Evolutionary conservation across 305 asterid genomes (phyloP).

Genomic region (Fraxinus dipetala): DNA sequence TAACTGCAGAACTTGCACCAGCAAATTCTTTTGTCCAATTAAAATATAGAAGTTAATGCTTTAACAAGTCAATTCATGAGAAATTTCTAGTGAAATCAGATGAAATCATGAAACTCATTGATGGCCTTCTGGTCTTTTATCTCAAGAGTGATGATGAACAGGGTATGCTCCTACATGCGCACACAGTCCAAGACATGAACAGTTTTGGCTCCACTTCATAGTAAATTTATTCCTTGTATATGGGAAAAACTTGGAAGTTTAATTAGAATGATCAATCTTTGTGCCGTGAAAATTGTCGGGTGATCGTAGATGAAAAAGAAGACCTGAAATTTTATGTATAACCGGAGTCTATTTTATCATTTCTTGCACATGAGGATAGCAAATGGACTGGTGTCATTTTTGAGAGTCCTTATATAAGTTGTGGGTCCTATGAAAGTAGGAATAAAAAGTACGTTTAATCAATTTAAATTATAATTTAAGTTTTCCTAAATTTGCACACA

Average conservation of each 20-base stretch:
- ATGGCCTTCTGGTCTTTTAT: constrained; percentile 24
- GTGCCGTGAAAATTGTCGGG: not conserved
- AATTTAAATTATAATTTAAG: not conserved
- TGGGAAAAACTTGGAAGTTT: not conserved
- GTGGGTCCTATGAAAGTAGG: not conserved
- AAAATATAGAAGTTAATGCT: constrained; percentile 18
- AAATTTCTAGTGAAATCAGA: constrained; percentile 17
- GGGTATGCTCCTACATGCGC: constrained; percentile 20
- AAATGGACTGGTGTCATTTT: not conserved
- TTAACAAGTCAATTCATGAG: constrained; percentile 24
- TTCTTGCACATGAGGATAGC: not conserved
- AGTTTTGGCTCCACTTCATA: not conserved
- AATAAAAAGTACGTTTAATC: not conserved
- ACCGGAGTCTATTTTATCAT: not conserved
- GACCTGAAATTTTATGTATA: not conserved
- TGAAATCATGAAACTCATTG: constrained; percentile 16
- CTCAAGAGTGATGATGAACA: constrained; percentile 7
- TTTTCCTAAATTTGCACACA: not conserved
- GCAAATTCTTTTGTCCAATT: constrained; percentile 1
- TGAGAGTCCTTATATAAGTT: not conserved
- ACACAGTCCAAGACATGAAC: constrained; percentile 30
- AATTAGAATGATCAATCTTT: not conserved
- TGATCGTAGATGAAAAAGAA: not conserved
- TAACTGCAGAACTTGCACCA: constrained; percentile 22
- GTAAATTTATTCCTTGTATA: not conserved